These are phyloP conservation scores for Hippophae tibetana DNA, from an alignment of 306 rosid genomes.

Conservation along the genomic window DNA sequence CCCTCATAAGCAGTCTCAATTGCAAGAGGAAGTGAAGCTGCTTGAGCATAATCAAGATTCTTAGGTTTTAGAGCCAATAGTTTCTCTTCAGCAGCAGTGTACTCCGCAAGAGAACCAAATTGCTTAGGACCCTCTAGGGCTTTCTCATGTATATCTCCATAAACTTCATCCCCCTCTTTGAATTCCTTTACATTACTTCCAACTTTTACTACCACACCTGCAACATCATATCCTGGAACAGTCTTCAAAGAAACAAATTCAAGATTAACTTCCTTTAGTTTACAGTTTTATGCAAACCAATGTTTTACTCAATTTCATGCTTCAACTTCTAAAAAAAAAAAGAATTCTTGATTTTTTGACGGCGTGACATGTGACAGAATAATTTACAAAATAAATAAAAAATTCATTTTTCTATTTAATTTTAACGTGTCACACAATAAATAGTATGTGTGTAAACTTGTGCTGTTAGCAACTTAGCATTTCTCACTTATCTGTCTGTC, in stretches of 20 bases:
- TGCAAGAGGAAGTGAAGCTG: conserved; percentile 71
- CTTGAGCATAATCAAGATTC: conserved; percentile 58
- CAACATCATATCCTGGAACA: conserved; percentile 65
- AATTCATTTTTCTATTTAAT: too few species aligned
- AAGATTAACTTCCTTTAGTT: background rate
- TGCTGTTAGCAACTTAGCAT: too few species aligned
- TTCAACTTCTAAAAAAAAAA: background rate
- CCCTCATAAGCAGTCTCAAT: conserved; percentile 61
- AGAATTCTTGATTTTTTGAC: too few species aligned
- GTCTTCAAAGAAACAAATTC: conserved; percentile 18
- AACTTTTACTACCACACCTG: conserved; percentile 60
- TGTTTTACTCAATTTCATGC: background rate
- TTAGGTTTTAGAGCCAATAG: conserved; percentile 55
- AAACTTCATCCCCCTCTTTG: conserved; percentile 66
- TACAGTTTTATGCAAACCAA: background rate
- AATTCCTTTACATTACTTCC: conserved; percentile 53
- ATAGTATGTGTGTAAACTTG: too few species aligned
- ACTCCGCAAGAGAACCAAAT: conserved; percentile 60
- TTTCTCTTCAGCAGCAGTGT: conserved; percentile 51
- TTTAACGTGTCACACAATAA: too few species aligned
- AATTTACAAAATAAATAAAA: too few species aligned
- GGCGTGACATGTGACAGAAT: too few species aligned
- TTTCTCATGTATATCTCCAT: conserved; percentile 48
- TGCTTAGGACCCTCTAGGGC: conserved; percentile 26
- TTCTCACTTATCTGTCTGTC: too few species aligned